Evolutionary conservation across 768 basidiomycete genomes (phyloP), one percentile per base, ranked within the genome.

Genomic region (Leucosporidium scottii): DNA sequence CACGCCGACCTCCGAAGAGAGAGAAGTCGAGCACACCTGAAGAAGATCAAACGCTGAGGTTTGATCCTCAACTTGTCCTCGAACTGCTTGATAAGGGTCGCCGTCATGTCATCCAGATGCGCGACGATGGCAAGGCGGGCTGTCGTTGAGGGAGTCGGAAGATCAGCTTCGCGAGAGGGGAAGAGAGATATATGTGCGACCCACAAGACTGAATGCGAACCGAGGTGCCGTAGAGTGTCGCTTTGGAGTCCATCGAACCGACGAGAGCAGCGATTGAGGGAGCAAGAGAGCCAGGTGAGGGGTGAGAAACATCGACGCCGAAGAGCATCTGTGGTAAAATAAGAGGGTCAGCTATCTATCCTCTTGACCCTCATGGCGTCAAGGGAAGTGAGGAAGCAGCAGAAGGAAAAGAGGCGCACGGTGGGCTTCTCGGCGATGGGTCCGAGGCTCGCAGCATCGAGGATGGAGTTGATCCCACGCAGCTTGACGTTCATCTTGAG

Each of bases 401-500:
- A 5, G 34, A 5, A 23, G 20, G 39, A 21, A 4, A 27, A 9
- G 1, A n/a, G n/a, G 49, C 60, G 51, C 44, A 66, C 58, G 28
- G 65, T 64, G 0, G 69, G 66, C 23, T 25, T 48, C 54, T 73
- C 58, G 25, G 34, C 55, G 56, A 73, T 54, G 18, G 53, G 59
- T 1, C 66, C 66, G 21, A 67, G 48, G 55, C 59, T 27, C 4
- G 27, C 54, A 12, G 54, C 39, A 28, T 59, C 31, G 39, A 73
- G 34, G 28, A 64, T 63, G 28, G 48, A 50, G 66, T 73, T 73
- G 53, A 63, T 50, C 18, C 51, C 51, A 12, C 21, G 27, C 17
- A 73, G 61, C 64, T 73, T 73, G 61, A 66, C 61, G 59, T 71
- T 71, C 53, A 71, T 55, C 55, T 71, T 66, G 48, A 73, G 65